These are phyloP conservation scores for Phytopythium mirpurense DNA, from an alignment of 352 stramenopile genomes.

Conservation along the genomic window DNA sequence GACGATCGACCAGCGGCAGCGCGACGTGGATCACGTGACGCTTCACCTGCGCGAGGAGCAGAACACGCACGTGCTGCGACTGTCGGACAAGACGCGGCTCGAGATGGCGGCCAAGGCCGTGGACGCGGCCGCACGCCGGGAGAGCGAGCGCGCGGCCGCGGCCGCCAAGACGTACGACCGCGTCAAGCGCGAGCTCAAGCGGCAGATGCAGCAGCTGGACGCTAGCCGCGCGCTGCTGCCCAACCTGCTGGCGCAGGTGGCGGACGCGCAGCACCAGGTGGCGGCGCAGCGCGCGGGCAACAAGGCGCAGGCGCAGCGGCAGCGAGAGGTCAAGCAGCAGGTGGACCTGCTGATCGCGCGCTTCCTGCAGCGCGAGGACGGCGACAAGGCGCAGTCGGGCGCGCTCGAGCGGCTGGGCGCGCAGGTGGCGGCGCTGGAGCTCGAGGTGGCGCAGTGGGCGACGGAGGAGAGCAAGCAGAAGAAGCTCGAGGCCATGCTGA, in stretches of 20 bases:
- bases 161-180: conserved; percentile 79
- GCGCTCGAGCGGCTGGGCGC: conserved; percentile 60
- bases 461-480: conserved; percentile 85
- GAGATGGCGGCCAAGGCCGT: conserved; percentile 58
- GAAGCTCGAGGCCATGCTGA: conserved; percentile 86
- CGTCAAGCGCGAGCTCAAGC: conserved; percentile 85
- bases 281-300: conserved; percentile 57
- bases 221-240: conserved; percentile 67
- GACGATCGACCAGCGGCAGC: conserved; percentile 88
- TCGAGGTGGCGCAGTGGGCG: conserved; percentile 84
- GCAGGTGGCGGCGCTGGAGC: conserved; percentile 71
- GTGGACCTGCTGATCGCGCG: conserved; percentile 87
- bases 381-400: conserved; percentile 63
- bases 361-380: conserved; percentile 84
- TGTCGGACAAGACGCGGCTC: conserved; percentile 65
- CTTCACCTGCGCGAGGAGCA: conserved; percentile 84
- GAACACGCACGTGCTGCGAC: conserved; percentile 67
- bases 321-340: conserved; percentile 87
- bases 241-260: conserved; percentile 74
- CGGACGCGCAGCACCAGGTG: conserved; percentile 73
- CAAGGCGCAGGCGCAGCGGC: conserved; percentile 49
- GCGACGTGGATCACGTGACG: conserved; percentile 87
- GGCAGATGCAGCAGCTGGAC: conserved; percentile 83
- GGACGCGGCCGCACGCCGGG: conserved; percentile 41
- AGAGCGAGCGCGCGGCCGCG: conserved; percentile 58